A percentile compares a stretch with the other conserved stretches of the same genome.
phyloP scores from a whole-genome alignment of 2,329 filamentous ascomycete species.

The Apiospora sp. region DNA sequence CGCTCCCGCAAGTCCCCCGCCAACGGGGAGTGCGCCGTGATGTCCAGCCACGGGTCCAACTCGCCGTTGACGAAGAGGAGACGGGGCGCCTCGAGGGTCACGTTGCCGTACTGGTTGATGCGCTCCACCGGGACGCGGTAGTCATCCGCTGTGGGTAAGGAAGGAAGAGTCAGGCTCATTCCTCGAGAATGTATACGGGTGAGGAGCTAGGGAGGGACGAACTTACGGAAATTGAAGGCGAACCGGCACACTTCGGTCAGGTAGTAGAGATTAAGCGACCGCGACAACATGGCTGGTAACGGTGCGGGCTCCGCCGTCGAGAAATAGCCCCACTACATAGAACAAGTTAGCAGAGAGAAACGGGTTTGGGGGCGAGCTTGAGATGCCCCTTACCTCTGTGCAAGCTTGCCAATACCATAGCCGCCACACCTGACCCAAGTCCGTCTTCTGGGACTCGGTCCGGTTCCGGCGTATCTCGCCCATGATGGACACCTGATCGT shows the following conservation, averaged over 20 bases:
- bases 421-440: not conserved
- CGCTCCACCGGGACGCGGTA: not conserved
- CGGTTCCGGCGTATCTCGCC: not conserved
- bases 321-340: not conserved
- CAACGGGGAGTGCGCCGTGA: not conserved
- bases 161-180: not conserved
- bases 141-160: not conserved
- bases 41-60: not conserved
- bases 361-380: no score
- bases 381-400: not conserved
- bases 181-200: no score
- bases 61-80: not conserved
- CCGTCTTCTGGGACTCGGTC: not conserved
- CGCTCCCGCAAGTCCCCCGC: not conserved
- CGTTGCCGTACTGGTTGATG: not conserved
- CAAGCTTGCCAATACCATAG: not conserved
- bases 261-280: not conserved
- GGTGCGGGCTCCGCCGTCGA: not conserved
- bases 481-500: no score
- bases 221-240: not conserved
- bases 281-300: not conserved
- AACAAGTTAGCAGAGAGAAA: no score
- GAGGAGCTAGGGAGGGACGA: no score
- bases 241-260: not conserved
- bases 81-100: not conserved